Base-by-base conservation (phyloP, 2,329 filamentous ascomycete genomes). In the Macrophomina pseudophaseolina region DNA sequence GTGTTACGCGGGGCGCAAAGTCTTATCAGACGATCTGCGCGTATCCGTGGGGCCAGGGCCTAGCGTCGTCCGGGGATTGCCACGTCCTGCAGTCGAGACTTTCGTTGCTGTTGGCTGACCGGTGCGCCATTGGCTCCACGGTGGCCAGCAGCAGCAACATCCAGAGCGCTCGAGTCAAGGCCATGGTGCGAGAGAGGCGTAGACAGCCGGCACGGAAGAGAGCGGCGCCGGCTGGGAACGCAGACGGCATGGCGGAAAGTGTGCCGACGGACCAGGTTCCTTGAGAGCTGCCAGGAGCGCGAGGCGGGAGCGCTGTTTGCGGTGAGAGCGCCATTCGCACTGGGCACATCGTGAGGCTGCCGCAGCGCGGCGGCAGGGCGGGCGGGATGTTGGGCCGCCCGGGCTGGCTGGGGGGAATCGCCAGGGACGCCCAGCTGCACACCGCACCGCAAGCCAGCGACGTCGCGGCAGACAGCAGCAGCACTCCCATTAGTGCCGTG, bases 1-100 rank as follows among this genome's bases (percentile, higher is more conserved):
- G 38, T 35, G n/a, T 18, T 42, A 32, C 54, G 54, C 48, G 54
- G 38, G 38, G 54, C 54, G 38, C 35, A 32, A 28, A 58, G 54
- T 58, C 56, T 48, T 35, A 49, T 62, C 30, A 62, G 58, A 62
- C 58, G 58, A 49, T 49, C 58, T 49, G 58, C 58, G 58, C 58
- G 30, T 60, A 62, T 62, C 58, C 58, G 58, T 62, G 58, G 58
- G 58, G 58, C 58, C 42, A n/a, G 40, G 42, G 42, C 32, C 42
- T 62, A 62, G 58, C 44, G 58, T 42, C 12, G 42, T 44, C 52
- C n/a, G 58, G 58, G 42, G 58, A 48, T 32, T 8, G 52, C n/a
- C 28, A 56, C 12, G 30, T 9, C 5, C 35, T 58, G 54, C 54
- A 49, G 58, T 62, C 58, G 30, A 48, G 58, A 62, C 58, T 48